Percentiles rank a stretch among this genome's conserved stretches.
phyloP scores from a whole-genome alignment of 2,329 filamentous ascomycete species.

The Scopulariopsis brevicaulis region DNA sequence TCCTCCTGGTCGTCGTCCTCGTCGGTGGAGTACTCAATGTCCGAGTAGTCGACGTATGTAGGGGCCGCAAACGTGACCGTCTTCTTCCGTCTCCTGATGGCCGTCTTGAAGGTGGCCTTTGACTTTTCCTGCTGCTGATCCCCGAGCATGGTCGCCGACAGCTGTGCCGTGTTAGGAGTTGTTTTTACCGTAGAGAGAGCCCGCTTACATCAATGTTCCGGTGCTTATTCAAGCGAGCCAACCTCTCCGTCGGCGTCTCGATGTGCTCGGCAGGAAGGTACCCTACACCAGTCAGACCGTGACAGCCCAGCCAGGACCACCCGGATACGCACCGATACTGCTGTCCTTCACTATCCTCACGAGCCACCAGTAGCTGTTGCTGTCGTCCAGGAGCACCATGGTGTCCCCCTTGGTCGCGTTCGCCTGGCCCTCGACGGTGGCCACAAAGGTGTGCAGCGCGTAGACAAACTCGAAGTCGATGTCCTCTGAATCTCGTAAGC shows the following conservation, averaged over 20 bases:
- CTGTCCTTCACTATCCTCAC: slow-evolving; percentile 95
- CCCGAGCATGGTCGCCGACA: slow-evolving; percentile 51
- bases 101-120: slow-evolving; percentile 72
- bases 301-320: background rate
- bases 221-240: slow-evolving; percentile 93
- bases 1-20: slow-evolving; percentile 46
- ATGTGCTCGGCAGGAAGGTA: slow-evolving; percentile 97
- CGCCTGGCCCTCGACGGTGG: slow-evolving; percentile 94
- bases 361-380: slow-evolving; percentile 99
- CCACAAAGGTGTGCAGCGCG: slow-evolving; percentile 92
- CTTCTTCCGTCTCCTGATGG: slow-evolving; percentile 77
- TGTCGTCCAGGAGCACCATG: slow-evolving; percentile 96
- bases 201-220: slow-evolving; percentile 83
- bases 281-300: slow-evolving; percentile 37
- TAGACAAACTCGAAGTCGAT: slow-evolving; percentile 99
- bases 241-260: slow-evolving; percentile 88
- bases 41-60: slow-evolving; percentile 80
- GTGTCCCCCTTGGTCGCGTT: slow-evolving; percentile 98
- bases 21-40: slow-evolving; percentile 77
- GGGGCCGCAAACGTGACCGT: slow-evolving; percentile 77
- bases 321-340: slow-evolving; percentile 56
- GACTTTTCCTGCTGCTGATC: slow-evolving; percentile 57
- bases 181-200: background rate
- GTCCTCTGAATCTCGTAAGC: slow-evolving; percentile 92
- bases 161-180: slow-evolving; percentile 20